These are phyloP conservation scores for Tetracladium maxilliforme DNA, from an alignment of 2,329 filamentous ascomycete species.

Conservation along the genomic window DNA sequence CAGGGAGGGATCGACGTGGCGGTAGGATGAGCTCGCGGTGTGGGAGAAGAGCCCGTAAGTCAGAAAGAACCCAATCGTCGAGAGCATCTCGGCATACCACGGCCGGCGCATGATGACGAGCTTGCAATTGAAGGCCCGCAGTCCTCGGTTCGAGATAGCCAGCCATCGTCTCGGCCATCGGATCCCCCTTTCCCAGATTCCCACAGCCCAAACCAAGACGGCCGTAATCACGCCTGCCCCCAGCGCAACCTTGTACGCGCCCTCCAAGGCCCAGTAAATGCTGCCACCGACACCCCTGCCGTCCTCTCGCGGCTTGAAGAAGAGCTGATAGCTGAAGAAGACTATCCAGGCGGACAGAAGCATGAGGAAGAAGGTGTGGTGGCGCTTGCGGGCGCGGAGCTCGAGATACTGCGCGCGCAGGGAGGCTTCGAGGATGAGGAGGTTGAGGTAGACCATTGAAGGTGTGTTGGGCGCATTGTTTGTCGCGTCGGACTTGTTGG, in stretches of 20 bases:
- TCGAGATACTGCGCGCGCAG: slow-evolving; percentile 87
- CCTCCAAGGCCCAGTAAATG: slow-evolving; percentile 93
- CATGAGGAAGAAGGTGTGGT: slow-evolving; percentile 84
- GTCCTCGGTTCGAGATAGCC: slow-evolving; percentile 71
- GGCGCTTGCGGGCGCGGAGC: slow-evolving; percentile 71
- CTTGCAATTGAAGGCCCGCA: slow-evolving; percentile 91
- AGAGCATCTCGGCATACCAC: slow-evolving; percentile 66
- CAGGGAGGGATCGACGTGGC: slow-evolving; percentile 55
- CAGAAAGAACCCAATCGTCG: slow-evolving; percentile 61
- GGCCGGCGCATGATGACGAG: slow-evolving; percentile 75
- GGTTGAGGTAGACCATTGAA: slow-evolving; percentile 75
- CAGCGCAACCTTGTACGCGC: slow-evolving; percentile 78
- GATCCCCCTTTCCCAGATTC: slow-evolving; percentile 91
- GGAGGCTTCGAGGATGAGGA: slow-evolving; percentile 90
- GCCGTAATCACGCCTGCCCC: slow-evolving; percentile 82
- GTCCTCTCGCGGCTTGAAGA: slow-evolving; percentile 91
- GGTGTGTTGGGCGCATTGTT: too few species aligned
- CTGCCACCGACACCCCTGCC: slow-evolving; percentile 81
- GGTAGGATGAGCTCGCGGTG: slow-evolving; percentile 55
- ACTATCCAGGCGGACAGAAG: slow-evolving; percentile 68
- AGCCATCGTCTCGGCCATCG: slow-evolving; percentile 91
- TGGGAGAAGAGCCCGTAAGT: slow-evolving; percentile 61
- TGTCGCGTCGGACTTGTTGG: slow-evolving; percentile 16
- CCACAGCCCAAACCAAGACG: slow-evolving; percentile 81
- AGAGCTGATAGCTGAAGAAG: slow-evolving; percentile 80